Evolutionary conservation across 2,329 filamentous ascomycete species (phyloP).

Genomic region (Coniella vitis): DNA sequence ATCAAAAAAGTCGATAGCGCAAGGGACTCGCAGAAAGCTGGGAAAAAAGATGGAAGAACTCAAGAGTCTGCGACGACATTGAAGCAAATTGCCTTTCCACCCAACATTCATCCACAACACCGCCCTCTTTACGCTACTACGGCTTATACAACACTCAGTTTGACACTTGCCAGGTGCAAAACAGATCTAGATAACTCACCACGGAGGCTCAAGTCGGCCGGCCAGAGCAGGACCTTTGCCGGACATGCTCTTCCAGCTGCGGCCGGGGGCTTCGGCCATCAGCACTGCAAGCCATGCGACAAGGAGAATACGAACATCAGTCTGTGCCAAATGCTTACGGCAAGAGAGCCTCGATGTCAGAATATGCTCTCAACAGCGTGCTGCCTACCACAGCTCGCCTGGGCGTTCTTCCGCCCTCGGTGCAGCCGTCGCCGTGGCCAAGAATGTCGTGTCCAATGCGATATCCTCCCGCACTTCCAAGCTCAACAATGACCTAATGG

Average conservation of each 20-base stretch:
- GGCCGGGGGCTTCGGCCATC: slow-evolving; percentile 45
- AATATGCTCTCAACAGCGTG: slow-evolving; percentile 26
- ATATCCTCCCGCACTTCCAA: slow-evolving; percentile 47
- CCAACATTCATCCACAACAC: slow-evolving; percentile 2
- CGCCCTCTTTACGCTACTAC: background rate
- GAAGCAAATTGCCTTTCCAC: background rate
- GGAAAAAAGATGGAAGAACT: slow-evolving; percentile 14
- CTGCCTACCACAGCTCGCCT: slow-evolving; percentile 38
- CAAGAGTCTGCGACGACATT: slow-evolving; percentile 3
- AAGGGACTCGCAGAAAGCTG: background rate
- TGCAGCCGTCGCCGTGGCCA: slow-evolving; percentile 63
- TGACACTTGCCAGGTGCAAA: slow-evolving; percentile 11
- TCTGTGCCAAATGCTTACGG: slow-evolving; percentile 33
- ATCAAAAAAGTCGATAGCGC: background rate
- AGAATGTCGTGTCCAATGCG: slow-evolving; percentile 65
- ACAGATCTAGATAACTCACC: slow-evolving; percentile 11
- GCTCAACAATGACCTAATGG: slow-evolving; percentile 51
- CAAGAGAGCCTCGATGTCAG: slow-evolving; percentile 25
- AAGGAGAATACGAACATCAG: slow-evolving; percentile 29
- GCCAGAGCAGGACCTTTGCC: slow-evolving; percentile 20
- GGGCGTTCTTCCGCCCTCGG: slow-evolving; percentile 61
- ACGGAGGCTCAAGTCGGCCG: slow-evolving; percentile 26
- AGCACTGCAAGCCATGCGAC: slow-evolving; percentile 31
- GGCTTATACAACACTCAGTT: background rate
- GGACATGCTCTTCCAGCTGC: slow-evolving; percentile 43